Conservation (phyloP, 2,329 filamentous ascomycete genomes). For the Lasiodiplodia citricola region DNA sequence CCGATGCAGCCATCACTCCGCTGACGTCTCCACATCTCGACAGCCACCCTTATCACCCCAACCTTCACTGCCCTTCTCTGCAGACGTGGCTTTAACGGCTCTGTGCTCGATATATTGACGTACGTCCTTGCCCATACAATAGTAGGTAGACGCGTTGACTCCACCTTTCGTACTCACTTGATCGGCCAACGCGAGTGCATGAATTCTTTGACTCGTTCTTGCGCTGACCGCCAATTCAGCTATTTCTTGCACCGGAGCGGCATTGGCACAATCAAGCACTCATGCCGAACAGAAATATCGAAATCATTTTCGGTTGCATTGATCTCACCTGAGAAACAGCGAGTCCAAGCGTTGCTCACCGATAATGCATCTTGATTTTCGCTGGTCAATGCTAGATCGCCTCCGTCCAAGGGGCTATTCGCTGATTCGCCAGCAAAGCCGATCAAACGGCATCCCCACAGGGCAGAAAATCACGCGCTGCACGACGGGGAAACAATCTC, state of each 20-base stretch:
- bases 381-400: background rate
- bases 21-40: background rate
- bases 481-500: slow-evolving; percentile 9
- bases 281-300: background rate
- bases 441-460: slow-evolving; percentile 10
- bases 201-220: background rate
- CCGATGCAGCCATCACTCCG: background rate
- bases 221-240: background rate
- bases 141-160: background rate
- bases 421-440: slow-evolving; percentile 7
- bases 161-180: background rate
- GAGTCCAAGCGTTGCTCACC: background rate
- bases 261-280: background rate
- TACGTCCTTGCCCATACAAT: background rate
- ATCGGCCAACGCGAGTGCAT: background rate
- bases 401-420: background rate
- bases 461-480: slow-evolving; percentile 7
- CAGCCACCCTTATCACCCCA: background rate
- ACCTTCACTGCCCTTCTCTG: background rate
- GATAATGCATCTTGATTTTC: background rate
- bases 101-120: background rate
- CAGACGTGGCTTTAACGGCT: background rate
- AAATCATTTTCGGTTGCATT: background rate
- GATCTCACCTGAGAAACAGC: background rate
- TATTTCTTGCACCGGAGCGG: background rate